Evolutionary conservation across 257 asterid genomes (phyloP), one percentile per base, ranked within the genome.

Genomic region (Rehmannia glutinosa): DNA sequence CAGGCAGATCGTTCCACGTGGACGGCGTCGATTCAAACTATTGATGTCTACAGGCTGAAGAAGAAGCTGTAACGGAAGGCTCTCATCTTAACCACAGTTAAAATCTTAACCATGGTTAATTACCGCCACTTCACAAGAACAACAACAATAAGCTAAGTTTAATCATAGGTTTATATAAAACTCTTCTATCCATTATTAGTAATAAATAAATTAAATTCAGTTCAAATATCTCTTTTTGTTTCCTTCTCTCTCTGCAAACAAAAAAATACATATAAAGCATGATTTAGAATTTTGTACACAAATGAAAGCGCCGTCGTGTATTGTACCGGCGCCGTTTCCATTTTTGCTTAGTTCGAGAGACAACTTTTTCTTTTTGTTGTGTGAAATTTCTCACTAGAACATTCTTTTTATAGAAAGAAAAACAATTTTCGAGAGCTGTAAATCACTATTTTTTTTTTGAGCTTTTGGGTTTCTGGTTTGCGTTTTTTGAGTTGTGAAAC

Each of bases 1-100:
- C 17, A 16, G 42, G 62, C 61, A 65, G 47, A 66, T 51, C 7
- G 4, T 5, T 64, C 79, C 87, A 85, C 80, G 86, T 75, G 81
- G 77, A 82, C 82, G 78, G 70, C 25, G 23, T 1, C 43, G 70
- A 66, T 68, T 39, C 27, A 10, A 5, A 15, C 68, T 42, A 39
- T 5, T 8, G 62, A 47, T 23, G 45, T 38, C 75, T 68, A 24
- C 63, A 4, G 55, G 43, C 62, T 49, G 68, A 49, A 55, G 75
- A 24, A 8, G 62, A 39, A 64, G 81, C 71, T 69, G 47, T 49
- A 54, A 54, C 71, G 28, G 36, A 58, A 41, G 16, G 42, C 62
- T 25, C 21, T 38, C 1, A 65, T 12, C 6, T 36, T 45, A 73
- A 76, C 81, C 60, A 42, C 38, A 69, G 75, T 76, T 61, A 66